Evolutionary conservation across 2,329 filamentous ascomycete species (phyloP), one percentile per base, ranked within the genome.

Genomic region (Cladosporium sp.): DNA sequence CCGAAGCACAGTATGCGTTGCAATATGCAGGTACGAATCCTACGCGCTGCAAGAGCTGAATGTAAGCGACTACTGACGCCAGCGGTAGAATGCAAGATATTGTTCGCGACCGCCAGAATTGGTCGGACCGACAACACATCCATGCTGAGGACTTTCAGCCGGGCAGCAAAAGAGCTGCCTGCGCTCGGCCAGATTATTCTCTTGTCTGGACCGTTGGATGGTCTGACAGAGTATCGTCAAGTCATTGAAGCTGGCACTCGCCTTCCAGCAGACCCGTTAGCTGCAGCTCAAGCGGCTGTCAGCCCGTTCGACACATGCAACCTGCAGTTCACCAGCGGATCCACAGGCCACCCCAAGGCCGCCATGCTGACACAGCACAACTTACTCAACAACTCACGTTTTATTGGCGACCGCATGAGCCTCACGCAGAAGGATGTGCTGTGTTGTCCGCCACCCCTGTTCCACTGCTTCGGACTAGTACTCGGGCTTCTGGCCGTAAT

Each of bases 381-480:
- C 6, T 41, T 65, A 19, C 57, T 64, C 28, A 64, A 64, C 48
- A 63, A 63, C 51, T 54, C 60, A 11, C 55, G 60, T 5, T 63
- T 63, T 50, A 63, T 65, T 32, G 87, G 86, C 50, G 85, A 89
- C 67, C 80, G 86, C 41, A 86, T 90, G 84, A 77, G 80, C 5
- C 76, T 92, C 13, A 83, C 80, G 0, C 71, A 79, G 2, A 72
- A 76, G 43, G 86, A 91, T 63, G 74, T 84, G 7, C 76, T 93
- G 9, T 92, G 87, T 73, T 93, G 88, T 66, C 87, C 87, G 3
- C 87, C 88, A 0, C 88, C 89, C 0, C 77, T 93, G 3, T 93
- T 93, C 74, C 89, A 93, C 73, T 92, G 87, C 73, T 92, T 92
- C 64, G 87, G 87, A 1, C 79, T 92, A 7, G 86, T 91, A 1